Conservation (phyloP, 2,329 filamentous ascomycete species). For the Diaporthe sp. region DNA sequence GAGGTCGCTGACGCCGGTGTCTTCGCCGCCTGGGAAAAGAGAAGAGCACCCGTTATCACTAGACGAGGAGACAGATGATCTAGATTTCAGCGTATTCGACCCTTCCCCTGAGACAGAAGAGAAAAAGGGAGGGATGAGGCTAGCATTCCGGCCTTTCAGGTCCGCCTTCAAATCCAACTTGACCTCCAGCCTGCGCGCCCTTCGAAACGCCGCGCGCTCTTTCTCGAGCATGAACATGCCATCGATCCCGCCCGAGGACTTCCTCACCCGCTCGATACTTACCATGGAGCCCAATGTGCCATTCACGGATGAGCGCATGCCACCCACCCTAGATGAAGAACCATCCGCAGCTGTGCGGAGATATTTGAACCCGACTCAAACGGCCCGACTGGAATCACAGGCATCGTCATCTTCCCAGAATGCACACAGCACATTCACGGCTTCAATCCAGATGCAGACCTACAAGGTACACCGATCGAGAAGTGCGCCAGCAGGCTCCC, state of each 20-base stretch:
- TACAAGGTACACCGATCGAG: constrained; percentile 72
- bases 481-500: constrained; percentile 50
- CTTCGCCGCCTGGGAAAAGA: constrained; percentile 66
- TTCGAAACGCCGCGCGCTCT: constrained; percentile 75
- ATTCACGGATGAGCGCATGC: constrained; percentile 77
- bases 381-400: constrained; percentile 59
- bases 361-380: constrained; percentile 76
- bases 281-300: constrained; percentile 76
- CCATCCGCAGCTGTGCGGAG: constrained; percentile 76
- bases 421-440: constrained; percentile 63
- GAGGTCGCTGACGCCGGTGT: constrained; percentile 68
- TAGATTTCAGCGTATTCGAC: constrained; percentile 64
- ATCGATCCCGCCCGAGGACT: constrained; percentile 75
- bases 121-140: constrained; percentile 40
- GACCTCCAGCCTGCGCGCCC: constrained; percentile 74
- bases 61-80: constrained; percentile 57
- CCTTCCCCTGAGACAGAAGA: constrained; percentile 50
- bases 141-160: constrained; percentile 61
- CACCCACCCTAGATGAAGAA: constrained; percentile 73
- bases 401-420: constrained; percentile 43
- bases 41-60: constrained; percentile 66
- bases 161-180: constrained; percentile 78
- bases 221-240: constrained; percentile 74
- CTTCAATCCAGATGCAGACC: constrained; percentile 80
- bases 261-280: constrained; percentile 76